Base-by-base conservation (phyloP, 306 rosid species). In the Corylus americana region DNA sequence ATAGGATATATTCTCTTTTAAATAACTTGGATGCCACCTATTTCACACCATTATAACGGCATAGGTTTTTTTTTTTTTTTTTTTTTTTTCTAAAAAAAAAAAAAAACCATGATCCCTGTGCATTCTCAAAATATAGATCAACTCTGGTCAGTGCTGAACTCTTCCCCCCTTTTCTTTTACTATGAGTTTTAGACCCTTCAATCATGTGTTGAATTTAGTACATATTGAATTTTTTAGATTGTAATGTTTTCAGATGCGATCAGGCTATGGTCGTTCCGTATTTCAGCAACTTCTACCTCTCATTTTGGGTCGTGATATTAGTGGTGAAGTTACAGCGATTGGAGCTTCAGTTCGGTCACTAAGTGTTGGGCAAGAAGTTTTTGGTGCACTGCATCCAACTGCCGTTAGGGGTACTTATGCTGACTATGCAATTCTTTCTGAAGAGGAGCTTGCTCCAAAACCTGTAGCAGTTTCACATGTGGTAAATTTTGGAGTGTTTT, bases 331-430 rank as follows among this genome's bases (percentile, higher is more conserved):
- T 79, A 93, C 90, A 66, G 97, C 96, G 14, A 72, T 91, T 42
- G 98, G 99, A 42, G 73, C 84, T 79, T 83, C 93, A 0, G 98
- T 93, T 51, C 77, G 68, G 62, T 83, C 89, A 25, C 75, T 93
- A 71, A 80, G 74, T 61, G 87, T 90, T 10, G 98, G 99, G 2
- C 88, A 93, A 79, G 86, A 90, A 76, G 99, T 95, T 81, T 95
- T 95, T 76, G 99, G 99, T 83, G 99, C 99, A 11, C 84, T 95
- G 92, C 99, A 93, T 90, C 98, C 99, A 12, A 95, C 99, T 80
- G 98, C 99, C 9, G 66, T 91, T 17, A 90, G 99, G 86, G 99
- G 99, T 77, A 95, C 99, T 83, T 95, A 95, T 77, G 31, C 96
- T 62, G 99, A 95, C 63, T 93, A 91, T 88, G 97, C 98, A 13